These are phyloP conservation scores for Trichoderma virens DNA, from an alignment of 495 filamentous ascomycete species.

Conservation along the genomic window DNA sequence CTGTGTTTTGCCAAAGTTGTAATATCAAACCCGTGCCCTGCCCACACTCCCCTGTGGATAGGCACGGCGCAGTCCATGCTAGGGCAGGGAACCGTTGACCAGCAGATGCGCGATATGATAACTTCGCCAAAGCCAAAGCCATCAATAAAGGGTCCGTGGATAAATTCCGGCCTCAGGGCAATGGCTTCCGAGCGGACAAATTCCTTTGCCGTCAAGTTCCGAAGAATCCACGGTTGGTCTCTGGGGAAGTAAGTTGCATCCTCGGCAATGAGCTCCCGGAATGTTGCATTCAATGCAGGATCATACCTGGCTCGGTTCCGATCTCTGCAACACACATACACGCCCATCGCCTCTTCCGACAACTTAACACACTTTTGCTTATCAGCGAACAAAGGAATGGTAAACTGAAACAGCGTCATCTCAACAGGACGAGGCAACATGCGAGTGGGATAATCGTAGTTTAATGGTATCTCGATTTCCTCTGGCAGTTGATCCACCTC, in stretches of 20 bases:
- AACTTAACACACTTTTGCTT: too few relatives aligned
- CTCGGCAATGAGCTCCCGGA: too few relatives aligned
- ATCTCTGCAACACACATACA: too few relatives aligned
- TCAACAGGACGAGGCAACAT: too few relatives aligned
- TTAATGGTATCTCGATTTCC: neutral
- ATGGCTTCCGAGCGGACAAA: constrained; percentile 23
- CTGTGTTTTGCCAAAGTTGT: constrained; percentile 13
- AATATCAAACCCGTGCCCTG: constrained; percentile 15
- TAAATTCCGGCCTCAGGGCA: constrained; percentile 16
- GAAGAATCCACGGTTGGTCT: constrained; percentile 24
- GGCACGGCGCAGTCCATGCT: neutral
- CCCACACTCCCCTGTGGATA: constrained; percentile 19
- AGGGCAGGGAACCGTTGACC: neutral
- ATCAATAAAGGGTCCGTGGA: neutral
- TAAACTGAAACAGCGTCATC: too few relatives aligned
- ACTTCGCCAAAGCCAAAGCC: neutral
- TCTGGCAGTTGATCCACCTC: neutral
- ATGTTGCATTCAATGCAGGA: too few relatives aligned
- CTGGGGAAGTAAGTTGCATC: constrained; percentile 16
- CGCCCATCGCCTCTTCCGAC: too few relatives aligned
- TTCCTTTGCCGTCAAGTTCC: constrained; percentile 24
- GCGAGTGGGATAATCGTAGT: too few relatives aligned
- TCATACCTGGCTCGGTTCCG: too few relatives aligned
- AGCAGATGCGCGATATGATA: neutral
- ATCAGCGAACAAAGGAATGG: too few relatives aligned